Base-by-base conservation (phyloP, 768 basidiomycete genomes). In the Psilocybe subaeruginosa region DNA sequence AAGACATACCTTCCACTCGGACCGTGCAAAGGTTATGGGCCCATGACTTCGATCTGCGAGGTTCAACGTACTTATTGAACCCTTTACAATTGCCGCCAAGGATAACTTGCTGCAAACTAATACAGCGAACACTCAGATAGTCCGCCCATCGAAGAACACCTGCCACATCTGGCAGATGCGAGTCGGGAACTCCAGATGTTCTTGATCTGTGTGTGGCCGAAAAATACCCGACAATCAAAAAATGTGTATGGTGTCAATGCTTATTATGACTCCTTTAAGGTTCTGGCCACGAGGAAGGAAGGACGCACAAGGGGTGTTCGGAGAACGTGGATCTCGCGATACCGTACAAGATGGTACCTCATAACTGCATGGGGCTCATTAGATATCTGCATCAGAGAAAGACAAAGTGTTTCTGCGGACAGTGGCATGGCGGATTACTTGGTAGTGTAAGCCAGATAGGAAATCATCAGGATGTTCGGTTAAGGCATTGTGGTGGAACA, bases 161-260 rank as follows among this genome's bases (percentile, higher is more conserved):
- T 12, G 11, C 41, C 41, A 43, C 41, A 11, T 43, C 4, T 11
- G 14, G 41, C 41, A 43, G 14, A 16, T 43, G 8, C 41, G 14
- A 43, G 9, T 43, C 41, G 41, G 41, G 41, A n/a, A 12, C 11
- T n/a, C 29, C 9, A 23, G 17, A 14, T 30, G 56, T 48, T 48
- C 43, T 56, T 56, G 46, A 46, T 30, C 56, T 23, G 47, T 45
- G 31, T 56, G 43, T 19, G 35, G 41, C 57, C 57, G 59, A 60
- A 45, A 45, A 60, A 37, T 60, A 31, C 12, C 59, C 59, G 59
- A 60, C 33, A 60, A 60, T 60, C 41, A 60, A 60, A 53, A 54
- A 27, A 39, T 23, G 41, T 43, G 41, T 16, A 5, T 11, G 14
- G 14, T 43, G 14, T 43, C 41, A 16, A 43, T 11, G 41, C 41